phyloP scores from a whole-genome alignment of 345 rosid genomes.

The Aethionema arabicum region DNA sequence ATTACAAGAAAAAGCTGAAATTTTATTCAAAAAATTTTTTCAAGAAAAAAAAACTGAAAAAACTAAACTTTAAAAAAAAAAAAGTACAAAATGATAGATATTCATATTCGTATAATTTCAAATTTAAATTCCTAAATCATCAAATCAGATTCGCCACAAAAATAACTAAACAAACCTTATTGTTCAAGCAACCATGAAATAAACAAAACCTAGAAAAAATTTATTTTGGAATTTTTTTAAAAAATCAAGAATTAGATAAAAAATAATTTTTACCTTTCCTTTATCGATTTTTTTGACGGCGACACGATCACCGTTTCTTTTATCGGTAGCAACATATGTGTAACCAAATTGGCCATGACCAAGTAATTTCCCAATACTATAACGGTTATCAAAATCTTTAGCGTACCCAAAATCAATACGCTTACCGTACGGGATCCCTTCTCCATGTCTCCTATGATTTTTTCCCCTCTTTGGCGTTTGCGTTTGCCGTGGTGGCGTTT shows the following conservation, averaged over 20 bases:
- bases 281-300: conserved; percentile 86
- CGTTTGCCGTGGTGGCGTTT: conserved; percentile 22
- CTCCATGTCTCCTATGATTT: conserved; percentile 31
- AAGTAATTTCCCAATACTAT: conserved; percentile 66
- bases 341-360: conserved; percentile 96
- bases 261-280: conserved; percentile 53
- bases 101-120: no score
- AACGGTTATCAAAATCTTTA: conserved; percentile 69
- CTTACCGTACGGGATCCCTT: conserved; percentile 61
- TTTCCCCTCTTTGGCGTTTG: conserved; percentile 33
- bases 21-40: no score
- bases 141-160: no score
- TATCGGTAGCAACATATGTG: conserved; percentile 80
- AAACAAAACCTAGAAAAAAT: neutral
- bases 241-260: neutral
- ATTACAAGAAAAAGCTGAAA: no score
- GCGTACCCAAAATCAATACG: conserved; percentile 77
- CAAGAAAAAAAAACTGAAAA: no score
- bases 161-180: neutral
- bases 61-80: no score
- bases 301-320: conserved; percentile 66
- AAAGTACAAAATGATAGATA: no score
- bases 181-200: neutral
- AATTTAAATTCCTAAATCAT: no score
- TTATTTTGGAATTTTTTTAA: neutral